Evolutionary conservation across 2,329 filamentous ascomycete species (phyloP), one percentile per base, ranked within the genome.

Genomic region (Aspergillus jensenii): DNA sequence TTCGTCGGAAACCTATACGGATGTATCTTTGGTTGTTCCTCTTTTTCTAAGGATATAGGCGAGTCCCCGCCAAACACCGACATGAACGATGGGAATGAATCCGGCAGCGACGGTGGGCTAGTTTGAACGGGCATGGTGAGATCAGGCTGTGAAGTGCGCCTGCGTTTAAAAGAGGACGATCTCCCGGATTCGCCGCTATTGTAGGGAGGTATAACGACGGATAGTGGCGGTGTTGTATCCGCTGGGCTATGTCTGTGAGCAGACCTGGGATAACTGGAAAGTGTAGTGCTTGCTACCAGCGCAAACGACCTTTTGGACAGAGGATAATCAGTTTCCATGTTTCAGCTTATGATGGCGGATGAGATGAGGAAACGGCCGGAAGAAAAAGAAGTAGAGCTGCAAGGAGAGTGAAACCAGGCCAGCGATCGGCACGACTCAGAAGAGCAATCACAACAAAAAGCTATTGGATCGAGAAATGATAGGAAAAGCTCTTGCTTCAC

Each of bases 61-160:
- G 67, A 62, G n/a, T 69, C 65, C 25, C 76, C 78, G 64, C 78
- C 78, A 71, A 81, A 82, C 37, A 82, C 80, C 47, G 80, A 79
- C 76, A 79, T 81, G 65, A 81, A 82, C 45, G 81, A 81, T 53
- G 80, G 80, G 69, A 82, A 80, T 60, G 78, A 78, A 62, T 75
- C 72, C 64, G 73, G 69, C 47, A 74, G 65, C 63, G 73, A 72
- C 68, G 74, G 70, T 57, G 73, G 66, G 59, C 71, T 74, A 46
- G 74, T 72, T 68, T 75, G 74, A 62, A 75, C 70, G 61, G 75
- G 73, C 74, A 77, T 76, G 63, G 61, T 72, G 55, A 59, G 53
- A 60, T 57, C 54, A 51, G 63, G 59, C 55, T 61, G 58, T 19
- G 58, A 63, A 40, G 59, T 60, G 49, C 67, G 65, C 59, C 68